Conservation (phyloP, 2,329 filamentous ascomycete genomes). For the Helotiales sp. region DNA sequence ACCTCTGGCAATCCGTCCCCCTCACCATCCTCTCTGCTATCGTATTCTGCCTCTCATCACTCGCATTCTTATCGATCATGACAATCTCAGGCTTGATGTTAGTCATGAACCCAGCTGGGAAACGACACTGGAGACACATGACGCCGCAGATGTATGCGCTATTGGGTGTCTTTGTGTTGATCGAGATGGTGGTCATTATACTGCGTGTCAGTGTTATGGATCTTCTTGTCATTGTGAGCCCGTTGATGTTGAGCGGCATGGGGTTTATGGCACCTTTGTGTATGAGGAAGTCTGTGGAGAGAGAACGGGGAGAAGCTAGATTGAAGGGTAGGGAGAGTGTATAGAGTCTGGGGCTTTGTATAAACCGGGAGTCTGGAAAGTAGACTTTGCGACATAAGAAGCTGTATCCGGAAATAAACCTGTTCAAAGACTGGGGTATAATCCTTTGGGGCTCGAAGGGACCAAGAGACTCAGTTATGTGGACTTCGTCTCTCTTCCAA, state of each 20-base stretch:
- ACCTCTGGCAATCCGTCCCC: background rate
- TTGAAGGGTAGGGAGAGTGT: background rate
- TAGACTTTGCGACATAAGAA: background rate
- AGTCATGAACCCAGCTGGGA: background rate
- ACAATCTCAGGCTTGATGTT: background rate
- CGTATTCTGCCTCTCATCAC: background rate
- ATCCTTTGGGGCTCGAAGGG: background rate
- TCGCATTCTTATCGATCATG: background rate
- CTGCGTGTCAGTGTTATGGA: background rate
- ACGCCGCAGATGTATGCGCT: background rate
- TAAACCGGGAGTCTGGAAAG: background rate
- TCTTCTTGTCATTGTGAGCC: background rate
- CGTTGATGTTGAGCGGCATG: background rate
- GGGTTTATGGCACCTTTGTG: background rate
- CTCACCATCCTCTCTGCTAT: background rate
- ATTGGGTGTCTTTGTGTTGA: background rate
- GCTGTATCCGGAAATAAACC: too few species aligned
- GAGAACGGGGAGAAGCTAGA: background rate
- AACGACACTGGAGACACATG: slow-evolving; percentile 1
- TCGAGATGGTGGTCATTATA: background rate
- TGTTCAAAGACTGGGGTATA: too few species aligned
- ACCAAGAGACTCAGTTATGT: slow-evolving; percentile 62
- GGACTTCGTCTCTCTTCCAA: slow-evolving; percentile 72
- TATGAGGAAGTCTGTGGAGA: background rate
- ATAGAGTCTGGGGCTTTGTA: too few species aligned